Evolutionary conservation across 129 eudicot genomes (phyloP).

Genomic region (Artemisia tridentata): DNA sequence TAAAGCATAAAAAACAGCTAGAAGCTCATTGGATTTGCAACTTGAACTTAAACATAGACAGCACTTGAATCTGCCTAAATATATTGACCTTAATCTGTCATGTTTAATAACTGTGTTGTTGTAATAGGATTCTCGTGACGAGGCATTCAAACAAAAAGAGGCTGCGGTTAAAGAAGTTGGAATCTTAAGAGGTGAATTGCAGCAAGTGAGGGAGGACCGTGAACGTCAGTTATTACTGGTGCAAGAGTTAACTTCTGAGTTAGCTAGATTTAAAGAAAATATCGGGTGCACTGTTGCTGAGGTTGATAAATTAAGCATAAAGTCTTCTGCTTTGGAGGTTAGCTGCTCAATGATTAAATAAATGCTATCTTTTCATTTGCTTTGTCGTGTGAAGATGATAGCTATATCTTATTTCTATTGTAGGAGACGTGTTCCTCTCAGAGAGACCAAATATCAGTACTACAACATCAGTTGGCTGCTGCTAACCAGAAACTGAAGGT

Average conservation of each 20-base stretch:
- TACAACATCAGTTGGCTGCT: conserved; percentile 40
- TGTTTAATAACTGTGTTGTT: neutral
- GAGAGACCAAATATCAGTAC: conserved; percentile 32
- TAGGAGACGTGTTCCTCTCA: conserved; percentile 51
- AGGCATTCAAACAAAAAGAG: conserved; percentile 54
- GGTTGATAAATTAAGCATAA: conserved; percentile 28
- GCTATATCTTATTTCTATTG: neutral
- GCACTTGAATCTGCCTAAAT: neutral
- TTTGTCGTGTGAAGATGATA: neutral
- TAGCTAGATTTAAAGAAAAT: conserved; percentile 33
- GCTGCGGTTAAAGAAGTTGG: conserved; percentile 39
- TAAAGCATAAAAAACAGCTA: neutral
- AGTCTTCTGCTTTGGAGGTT: conserved; percentile 51
- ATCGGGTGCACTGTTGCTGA: conserved; percentile 44
- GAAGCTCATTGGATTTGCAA: neutral
- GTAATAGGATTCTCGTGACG: conserved; percentile 47
- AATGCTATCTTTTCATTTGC: neutral
- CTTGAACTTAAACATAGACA: neutral
- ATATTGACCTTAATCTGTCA: too few species aligned
- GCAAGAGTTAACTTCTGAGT: conserved; percentile 39
- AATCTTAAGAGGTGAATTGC: conserved; percentile 47
- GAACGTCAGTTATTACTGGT: conserved; percentile 44
- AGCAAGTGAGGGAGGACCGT: conserved; percentile 59
- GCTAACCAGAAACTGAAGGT: conserved; percentile 54
- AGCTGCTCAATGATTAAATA: conserved; percentile 3